Base-by-base conservation (phyloP, 495 filamentous ascomycete species). In the Tetracladium marchalianum region DNA sequence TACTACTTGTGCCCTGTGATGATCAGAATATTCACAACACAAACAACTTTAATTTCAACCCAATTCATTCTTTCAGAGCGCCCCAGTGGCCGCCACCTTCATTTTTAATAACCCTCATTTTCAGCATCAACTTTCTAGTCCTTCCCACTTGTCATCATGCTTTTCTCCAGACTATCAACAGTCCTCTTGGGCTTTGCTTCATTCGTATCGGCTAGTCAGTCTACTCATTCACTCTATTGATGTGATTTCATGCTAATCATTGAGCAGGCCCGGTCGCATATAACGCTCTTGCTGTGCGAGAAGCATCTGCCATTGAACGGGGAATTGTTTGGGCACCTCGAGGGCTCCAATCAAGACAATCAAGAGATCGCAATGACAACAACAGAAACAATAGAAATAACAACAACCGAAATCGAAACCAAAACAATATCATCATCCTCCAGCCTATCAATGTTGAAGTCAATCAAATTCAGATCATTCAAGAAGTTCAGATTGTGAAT, bases 71-170 rank as follows among this genome's bases (percentile, higher is more conserved):
- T 44, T 55, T 58, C 47, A 45, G 55, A 54, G 55, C 55, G 55
- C 55, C 55, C 55, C 47, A 58, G 55, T 43, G 55, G 55, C 52
- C 49, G 55, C 55, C 52, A 53, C 45, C 49, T 32, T 53, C 47
- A 1, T 51, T 57, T 52, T 49, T 39, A 36, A 33, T 33, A 50
- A 39, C 11, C 35, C 45, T 37, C 44, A 19, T 40, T 43, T 49
- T 55, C 46, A 37, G 52, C 39, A 37, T 35, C 50, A 11, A 24
- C 8, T 6, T 37, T 27, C 22, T 13, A 12, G 11, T 39, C 35
- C 39, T 27, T 15, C 18, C 27, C 32, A 36, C 31, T 31, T 8
- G 41, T 50, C 49, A 58, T 39, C 42, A 58, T 58, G 55, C 43
- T 50, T 12, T 41, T 58, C 49, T 44, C 37, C 22, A 47, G 38